phyloP scores from a whole-genome alignment of 176 grass and related monocot genomes.

The Themeda triandra region DNA sequence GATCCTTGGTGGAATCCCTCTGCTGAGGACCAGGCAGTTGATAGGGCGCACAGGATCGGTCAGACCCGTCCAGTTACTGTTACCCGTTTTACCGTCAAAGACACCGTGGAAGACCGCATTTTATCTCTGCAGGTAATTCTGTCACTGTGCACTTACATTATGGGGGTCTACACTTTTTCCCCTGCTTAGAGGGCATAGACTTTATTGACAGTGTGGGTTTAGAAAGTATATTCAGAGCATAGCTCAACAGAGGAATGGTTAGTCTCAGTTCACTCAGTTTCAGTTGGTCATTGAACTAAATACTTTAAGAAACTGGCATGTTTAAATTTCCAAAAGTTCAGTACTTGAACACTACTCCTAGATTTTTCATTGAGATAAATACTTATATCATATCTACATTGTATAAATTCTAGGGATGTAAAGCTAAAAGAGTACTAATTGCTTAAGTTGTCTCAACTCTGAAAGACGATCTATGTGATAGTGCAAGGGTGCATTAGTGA shows the following conservation, averaged over 20 bases:
- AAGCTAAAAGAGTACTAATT: not conserved
- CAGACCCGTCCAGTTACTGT: slow-evolving; percentile 68
- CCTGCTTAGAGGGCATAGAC: not conserved
- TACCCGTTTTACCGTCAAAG: slow-evolving; percentile 42
- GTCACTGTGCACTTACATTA: not conserved
- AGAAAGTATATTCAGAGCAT: not conserved
- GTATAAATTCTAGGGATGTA: not conserved
- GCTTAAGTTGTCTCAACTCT: not conserved
- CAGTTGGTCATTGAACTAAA: not conserved
- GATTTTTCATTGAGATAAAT: not conserved
- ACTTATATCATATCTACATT: not conserved
- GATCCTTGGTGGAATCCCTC: slow-evolving; percentile 72
- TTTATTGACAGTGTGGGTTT: not conserved
- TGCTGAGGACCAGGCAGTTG: slow-evolving; percentile 57
- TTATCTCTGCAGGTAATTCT: slow-evolving; percentile 51
- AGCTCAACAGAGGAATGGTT: not conserved
- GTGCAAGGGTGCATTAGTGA: not conserved
- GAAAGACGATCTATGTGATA: not conserved
- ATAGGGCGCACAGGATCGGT: slow-evolving; percentile 51
- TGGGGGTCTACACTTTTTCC: not conserved
- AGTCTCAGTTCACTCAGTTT: not conserved
- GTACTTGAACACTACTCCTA: not conserved
- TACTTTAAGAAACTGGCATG: not conserved
- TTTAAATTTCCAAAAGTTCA: not conserved
- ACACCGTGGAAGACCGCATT: slow-evolving; percentile 63